phyloP scores from a whole-genome alignment of 352 stramenopile genomes.

The Pythium aphanidermatum region DNA sequence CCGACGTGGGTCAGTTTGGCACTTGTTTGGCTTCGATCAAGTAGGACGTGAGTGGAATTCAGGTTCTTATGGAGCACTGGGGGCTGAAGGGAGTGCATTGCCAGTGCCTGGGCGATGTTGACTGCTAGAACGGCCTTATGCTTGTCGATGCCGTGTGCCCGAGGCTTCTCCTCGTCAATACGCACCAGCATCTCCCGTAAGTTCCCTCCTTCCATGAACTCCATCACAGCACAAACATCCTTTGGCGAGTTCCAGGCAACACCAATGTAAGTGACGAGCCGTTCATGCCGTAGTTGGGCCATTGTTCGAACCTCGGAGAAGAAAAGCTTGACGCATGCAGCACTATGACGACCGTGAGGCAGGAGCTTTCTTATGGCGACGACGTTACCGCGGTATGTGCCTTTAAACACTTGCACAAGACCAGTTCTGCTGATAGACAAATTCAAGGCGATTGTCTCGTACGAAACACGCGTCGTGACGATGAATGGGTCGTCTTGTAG shows the following conservation, averaged over 20 bases:
- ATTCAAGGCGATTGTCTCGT: not conserved
- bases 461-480: not conserved
- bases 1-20: too few relatives aligned
- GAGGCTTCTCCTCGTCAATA: conserved; percentile 22
- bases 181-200: too few relatives aligned
- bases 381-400: conserved; percentile 17
- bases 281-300: conserved; percentile 28
- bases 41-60: too few relatives aligned
- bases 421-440: conserved; percentile 25
- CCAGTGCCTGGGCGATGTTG: too few relatives aligned
- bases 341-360: conserved; percentile 16
- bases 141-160: conserved; percentile 33
- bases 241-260: conserved; percentile 37
- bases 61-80: too few relatives aligned
- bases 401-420: conserved; percentile 34
- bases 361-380: conserved; percentile 38
- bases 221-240: conserved; percentile 31
- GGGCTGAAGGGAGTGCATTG: too few relatives aligned
- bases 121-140: too few relatives aligned
- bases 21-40: too few relatives aligned
- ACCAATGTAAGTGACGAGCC: conserved; percentile 40
- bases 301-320: conserved; percentile 37
- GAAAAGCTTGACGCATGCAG: conserved; percentile 27
- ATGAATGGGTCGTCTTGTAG: not conserved
- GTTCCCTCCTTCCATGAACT: conserved; percentile 43